Percentiles rank a stretch among this genome's conserved stretches.
Conservation (phyloP, 495 filamentous ascomycete species). For the Penicillium soppii region DNA sequence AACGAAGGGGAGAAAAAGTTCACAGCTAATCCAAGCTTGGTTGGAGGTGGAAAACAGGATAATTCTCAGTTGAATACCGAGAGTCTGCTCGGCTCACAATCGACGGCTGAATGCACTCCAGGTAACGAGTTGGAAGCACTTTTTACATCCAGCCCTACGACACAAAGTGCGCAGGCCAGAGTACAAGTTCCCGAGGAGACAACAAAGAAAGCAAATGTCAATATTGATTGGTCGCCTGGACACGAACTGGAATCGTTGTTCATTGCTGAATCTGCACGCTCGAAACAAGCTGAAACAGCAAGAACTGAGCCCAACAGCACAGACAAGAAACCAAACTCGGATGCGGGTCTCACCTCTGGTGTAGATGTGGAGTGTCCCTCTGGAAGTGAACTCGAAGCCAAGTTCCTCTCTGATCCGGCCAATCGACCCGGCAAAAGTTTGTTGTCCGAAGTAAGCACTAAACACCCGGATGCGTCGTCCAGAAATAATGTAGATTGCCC, state of each 20-base stretch:
- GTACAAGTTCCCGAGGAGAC: background rate
- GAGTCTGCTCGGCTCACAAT: constrained; percentile 1
- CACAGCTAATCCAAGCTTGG: constrained; percentile 1
- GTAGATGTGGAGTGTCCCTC: constrained; percentile 14
- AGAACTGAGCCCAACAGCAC: background rate
- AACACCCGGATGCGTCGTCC: background rate
- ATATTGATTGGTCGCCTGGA: constrained; percentile 2
- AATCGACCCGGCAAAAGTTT: background rate
- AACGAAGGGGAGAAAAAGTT: constrained; percentile 14
- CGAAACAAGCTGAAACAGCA: too few species aligned
- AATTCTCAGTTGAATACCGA: background rate
- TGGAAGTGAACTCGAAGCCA: constrained; percentile 18
- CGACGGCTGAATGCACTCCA: constrained; percentile 8
- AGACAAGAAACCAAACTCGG: background rate
- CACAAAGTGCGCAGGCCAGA: background rate
- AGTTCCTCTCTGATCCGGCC: constrained; percentile 8
- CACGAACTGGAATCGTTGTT: constrained; percentile 11
- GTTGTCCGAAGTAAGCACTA: background rate
- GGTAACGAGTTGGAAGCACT: constrained; percentile 6
- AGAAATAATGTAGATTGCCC: constrained; percentile 10
- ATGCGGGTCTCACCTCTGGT: background rate
- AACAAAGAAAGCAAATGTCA: constrained; percentile 2
- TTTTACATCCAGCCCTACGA: background rate
- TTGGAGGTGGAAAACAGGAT: constrained; percentile 7
- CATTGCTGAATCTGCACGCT: constrained; percentile 10